Evolutionary conservation across 176 grass and related monocot genomes (phyloP), one percentile per base, ranked within the genome.

Genomic region (Avena eriantha): DNA sequence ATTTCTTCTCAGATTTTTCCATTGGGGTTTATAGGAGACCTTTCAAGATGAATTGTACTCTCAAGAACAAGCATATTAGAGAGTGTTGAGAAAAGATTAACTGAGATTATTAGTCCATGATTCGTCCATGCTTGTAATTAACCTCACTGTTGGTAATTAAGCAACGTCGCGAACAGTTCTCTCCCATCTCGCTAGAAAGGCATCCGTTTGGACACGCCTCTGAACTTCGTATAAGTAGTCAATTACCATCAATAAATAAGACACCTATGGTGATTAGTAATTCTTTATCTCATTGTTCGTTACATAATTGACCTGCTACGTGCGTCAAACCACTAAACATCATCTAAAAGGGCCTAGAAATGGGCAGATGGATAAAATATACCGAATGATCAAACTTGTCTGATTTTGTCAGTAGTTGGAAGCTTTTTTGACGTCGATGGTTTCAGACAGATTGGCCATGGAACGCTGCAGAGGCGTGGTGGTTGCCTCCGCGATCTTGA

Each of bases 401-500:
- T 56, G 23, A 64, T 64, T 26, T 29, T 11, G 60, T n/a, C 57
- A 60, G 3, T 23, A 60, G 57, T 24, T 65, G 61, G 61, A 65
- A 65, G 14, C 4, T 86, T 50, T 7, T 22, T 71, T 73, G 29
- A 77, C 18, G 71, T n/a, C 21, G 12, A 83, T 43, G 35, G 22
- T 86, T 56, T 51, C 88, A 99, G 97, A 96, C 70, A 94, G 73
- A 69, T 71, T 87, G 53, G 90, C 89, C 5, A 99, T 99, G 97
- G 85, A 94, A 23, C 83, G 67, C 12, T 96, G 94, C 89, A 68
- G 22, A 8, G 94, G 90, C 51, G 51, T 96, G 69, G 97, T 94
- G 41, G 85, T 99, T 8, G 90, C 71, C 26, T 96, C 94, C n/a
- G 94, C 94, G n/a, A 88, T 99, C 72, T 82, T 96, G 21, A 87